Percentiles rank a stretch among this genome's conserved stretches.
phyloP scores from a whole-genome alignment of 306 rosid species.

The Ochetophila trinervis region DNA sequence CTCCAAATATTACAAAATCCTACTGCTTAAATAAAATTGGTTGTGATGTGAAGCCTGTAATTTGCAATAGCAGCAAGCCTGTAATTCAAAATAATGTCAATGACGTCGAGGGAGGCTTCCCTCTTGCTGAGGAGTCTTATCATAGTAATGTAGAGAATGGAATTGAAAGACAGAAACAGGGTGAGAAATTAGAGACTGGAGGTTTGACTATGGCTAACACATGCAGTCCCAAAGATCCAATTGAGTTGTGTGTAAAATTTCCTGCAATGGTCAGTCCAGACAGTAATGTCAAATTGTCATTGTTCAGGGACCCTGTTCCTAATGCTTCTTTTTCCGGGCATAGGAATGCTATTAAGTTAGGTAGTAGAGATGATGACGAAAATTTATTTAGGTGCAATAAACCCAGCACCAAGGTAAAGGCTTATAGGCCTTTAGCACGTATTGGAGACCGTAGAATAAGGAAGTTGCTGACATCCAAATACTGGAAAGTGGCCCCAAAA shows the following conservation, averaged over 20 bases:
- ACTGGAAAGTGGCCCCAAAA: conserved; percentile 83
- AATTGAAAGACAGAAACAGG: conserved; percentile 29
- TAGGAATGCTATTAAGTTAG: conserved; percentile 62
- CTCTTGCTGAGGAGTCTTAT: conserved; percentile 40
- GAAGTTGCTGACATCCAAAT: conserved; percentile 59
- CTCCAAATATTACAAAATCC: conserved; percentile 38
- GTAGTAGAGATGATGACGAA: conserved; percentile 87
- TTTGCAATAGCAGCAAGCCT: conserved; percentile 37
- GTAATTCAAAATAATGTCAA: conserved; percentile 30
- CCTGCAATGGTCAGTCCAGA: conserved; percentile 34
- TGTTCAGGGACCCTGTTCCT: conserved; percentile 42
- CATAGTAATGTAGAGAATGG: conserved; percentile 45
- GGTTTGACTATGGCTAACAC: conserved; percentile 36
- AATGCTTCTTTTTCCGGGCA: conserved; percentile 50
- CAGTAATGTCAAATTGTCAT: conserved; percentile 40
- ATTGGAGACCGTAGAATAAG: conserved; percentile 62
- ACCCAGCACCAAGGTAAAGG: conserved; percentile 55
- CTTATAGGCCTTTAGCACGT: conserved; percentile 47
- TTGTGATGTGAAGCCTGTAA: conserved; percentile 40
- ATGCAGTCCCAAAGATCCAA: conserved; percentile 47
- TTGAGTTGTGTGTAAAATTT: conserved; percentile 38
- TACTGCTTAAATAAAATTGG: conserved; percentile 38
- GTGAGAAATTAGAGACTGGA: conserved; percentile 32
- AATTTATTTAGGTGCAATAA: conserved; percentile 55
- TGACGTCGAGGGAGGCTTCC: conserved; percentile 40